Conservation (phyloP, 371 early-diverging fungal genomes). For the Apophysomyces variabilis region DNA sequence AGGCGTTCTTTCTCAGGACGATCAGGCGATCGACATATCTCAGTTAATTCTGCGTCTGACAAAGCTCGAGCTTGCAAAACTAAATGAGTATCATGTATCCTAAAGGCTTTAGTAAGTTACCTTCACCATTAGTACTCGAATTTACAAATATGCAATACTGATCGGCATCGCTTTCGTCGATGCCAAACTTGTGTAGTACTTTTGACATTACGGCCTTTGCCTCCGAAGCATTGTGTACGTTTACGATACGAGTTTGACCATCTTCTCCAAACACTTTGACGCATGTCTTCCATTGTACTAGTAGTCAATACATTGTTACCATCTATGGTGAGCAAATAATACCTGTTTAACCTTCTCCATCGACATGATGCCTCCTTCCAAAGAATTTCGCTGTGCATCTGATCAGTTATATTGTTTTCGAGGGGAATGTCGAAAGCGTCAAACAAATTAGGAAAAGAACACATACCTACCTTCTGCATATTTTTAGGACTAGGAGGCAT, state of each 20-base stretch:
- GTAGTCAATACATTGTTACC: not conserved
- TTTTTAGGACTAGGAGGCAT: constrained; percentile 45
- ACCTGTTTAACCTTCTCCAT: constrained; percentile 71
- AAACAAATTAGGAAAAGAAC: constrained; percentile 3
- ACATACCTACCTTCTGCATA: constrained; percentile 40
- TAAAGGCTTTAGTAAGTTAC: constrained; percentile 23
- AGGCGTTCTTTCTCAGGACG: constrained; percentile 77
- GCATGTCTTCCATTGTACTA: constrained; percentile 41
- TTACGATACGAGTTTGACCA: constrained; percentile 68
- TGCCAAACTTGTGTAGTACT: constrained; percentile 71
- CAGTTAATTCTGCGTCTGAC: constrained; percentile 71
- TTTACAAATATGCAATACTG: constrained; percentile 69
- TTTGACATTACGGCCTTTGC: constrained; percentile 62
- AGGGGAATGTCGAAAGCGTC: not conserved
- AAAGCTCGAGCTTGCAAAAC: constrained; percentile 59
- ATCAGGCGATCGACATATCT: constrained; percentile 71
- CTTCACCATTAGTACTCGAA: constrained; percentile 65
- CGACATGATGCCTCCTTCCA: constrained; percentile 66
- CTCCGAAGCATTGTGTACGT: constrained; percentile 61
- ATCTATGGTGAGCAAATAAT: constrained; percentile 4
- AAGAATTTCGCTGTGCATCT: constrained; percentile 37
- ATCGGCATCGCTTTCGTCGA: constrained; percentile 60
- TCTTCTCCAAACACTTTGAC: constrained; percentile 75
- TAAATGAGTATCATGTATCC: not conserved
- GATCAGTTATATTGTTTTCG: not conserved